Conservation (phyloP, 106 monocot species). For the Dendrobium huoshanense region DNA sequence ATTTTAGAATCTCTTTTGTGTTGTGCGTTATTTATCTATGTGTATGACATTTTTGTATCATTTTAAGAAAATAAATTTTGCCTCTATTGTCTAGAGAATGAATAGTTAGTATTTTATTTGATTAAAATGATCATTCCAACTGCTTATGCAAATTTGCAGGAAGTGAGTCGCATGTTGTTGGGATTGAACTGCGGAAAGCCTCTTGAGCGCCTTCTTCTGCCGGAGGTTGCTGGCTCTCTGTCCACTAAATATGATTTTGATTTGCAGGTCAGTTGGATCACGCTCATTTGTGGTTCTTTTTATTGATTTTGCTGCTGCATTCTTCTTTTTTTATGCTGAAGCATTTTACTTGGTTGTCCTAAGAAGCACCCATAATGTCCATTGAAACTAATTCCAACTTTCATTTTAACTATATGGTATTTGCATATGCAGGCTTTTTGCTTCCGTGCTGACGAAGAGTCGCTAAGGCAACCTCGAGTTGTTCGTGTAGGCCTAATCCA, state of each 20-base stretch:
- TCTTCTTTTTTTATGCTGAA: not conserved
- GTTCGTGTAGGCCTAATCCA: constrained; percentile 92
- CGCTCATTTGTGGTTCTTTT: not conserved
- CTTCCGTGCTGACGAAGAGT: constrained; percentile 75
- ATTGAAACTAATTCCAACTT: not conserved
- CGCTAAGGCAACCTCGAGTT: constrained; percentile 50
- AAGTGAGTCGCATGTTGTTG: constrained; percentile 74
- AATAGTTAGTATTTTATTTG: not conserved
- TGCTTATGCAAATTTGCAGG: constrained; percentile 29
- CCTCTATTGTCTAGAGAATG: too few relatives aligned
- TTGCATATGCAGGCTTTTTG: constrained; percentile 45
- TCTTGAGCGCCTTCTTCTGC: constrained; percentile 34
- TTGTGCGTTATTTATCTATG: too few relatives aligned
- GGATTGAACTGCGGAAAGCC: constrained; percentile 74
- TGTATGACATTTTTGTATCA: too few relatives aligned
- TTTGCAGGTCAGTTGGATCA: constrained; percentile 45
- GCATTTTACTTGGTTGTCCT: not conserved
- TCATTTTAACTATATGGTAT: not conserved
- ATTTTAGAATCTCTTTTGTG: too few relatives aligned
- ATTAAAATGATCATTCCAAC: not conserved
- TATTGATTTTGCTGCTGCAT: not conserved
- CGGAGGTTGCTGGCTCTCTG: constrained; percentile 27
- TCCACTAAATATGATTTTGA: constrained; percentile 66
- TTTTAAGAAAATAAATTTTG: too few relatives aligned
- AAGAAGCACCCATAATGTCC: not conserved